These are phyloP conservation scores for Zasmidium cellare DNA, from an alignment of 2,329 filamentous ascomycete genomes.

Conservation along the genomic window DNA sequence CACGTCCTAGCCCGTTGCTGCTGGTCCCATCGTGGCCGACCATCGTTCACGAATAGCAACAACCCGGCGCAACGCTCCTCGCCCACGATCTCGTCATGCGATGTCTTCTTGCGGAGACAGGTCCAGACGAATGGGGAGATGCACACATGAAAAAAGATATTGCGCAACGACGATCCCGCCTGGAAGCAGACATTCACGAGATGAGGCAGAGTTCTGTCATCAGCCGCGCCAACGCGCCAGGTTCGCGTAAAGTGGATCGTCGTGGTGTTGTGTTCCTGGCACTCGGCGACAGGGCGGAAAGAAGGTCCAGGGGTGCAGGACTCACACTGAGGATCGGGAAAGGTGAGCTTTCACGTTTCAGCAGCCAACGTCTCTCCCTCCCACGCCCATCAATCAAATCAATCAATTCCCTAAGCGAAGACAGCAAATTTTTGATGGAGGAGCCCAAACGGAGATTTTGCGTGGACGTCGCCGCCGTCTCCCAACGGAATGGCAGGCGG, in stretches of 20 bases:
- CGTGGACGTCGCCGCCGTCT: background rate
- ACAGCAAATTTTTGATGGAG: background rate
- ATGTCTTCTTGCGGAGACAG: background rate
- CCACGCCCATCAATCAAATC: background rate
- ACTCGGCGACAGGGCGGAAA: too few species aligned
- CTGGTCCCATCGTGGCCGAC: background rate
- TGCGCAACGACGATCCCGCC: background rate
- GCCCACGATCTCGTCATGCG: background rate
- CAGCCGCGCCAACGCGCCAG: background rate
- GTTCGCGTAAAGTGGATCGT: background rate
- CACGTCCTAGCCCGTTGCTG: background rate
- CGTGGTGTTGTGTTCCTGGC: too few species aligned
- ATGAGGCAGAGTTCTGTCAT: background rate
- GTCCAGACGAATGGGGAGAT: slow-evolving; percentile 5
- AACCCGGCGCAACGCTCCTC: background rate
- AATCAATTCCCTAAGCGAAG: too few species aligned
- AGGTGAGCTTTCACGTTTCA: background rate
- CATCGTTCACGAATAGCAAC: background rate
- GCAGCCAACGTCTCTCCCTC: background rate
- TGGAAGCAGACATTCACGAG: background rate
- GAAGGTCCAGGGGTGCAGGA: background rate
- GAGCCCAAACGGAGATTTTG: background rate
- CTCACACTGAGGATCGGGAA: background rate
- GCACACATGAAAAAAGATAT: background rate
- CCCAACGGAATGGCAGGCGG: background rate